phyloP scores from a whole-genome alignment of 768 basidiomycete species.

The Porphyrellus cyaneotinctus region DNA sequence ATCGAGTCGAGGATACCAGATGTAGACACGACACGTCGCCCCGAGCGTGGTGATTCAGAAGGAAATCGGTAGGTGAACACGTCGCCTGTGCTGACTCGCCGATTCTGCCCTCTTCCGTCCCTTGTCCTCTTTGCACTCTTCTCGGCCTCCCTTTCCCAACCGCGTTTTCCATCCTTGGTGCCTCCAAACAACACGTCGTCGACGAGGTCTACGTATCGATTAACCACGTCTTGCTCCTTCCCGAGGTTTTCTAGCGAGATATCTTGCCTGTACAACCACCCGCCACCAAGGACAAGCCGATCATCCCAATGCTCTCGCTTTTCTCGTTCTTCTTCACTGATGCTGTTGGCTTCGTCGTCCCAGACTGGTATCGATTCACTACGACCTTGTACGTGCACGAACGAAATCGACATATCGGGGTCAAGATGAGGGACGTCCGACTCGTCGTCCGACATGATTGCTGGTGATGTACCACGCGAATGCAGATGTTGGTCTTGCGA shows the following conservation, averaged over 20 bases:
- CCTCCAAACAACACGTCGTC: conserved; percentile 76
- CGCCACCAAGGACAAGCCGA: conserved; percentile 70
- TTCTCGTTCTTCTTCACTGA: conserved; percentile 47
- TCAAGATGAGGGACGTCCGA: conserved; percentile 38
- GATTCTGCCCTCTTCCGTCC: conserved; percentile 35
- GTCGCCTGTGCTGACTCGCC: conserved; percentile 31
- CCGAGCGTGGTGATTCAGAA: conserved; percentile 19
- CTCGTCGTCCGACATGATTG: conserved; percentile 37
- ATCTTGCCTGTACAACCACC: conserved; percentile 78
- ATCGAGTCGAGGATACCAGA: conserved; percentile 56
- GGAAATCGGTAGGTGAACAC: conserved; percentile 24
- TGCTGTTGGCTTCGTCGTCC: conserved; percentile 64
- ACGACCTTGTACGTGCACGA: conserved; percentile 66
- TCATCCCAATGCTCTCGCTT: conserved; percentile 80
- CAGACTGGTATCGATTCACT: conserved; percentile 70
- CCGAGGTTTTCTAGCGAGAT: conserved; percentile 48
- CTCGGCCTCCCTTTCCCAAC: conserved; percentile 46
- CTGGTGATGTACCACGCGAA: conserved; percentile 46
- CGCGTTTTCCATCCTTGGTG: conserved; percentile 42
- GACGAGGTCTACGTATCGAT: conserved; percentile 68
- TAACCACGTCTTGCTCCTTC: conserved; percentile 56
- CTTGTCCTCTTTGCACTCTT: conserved; percentile 43
- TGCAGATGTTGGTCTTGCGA: conserved; percentile 33
- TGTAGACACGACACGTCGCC: conserved; percentile 51
- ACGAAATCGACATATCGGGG: conserved; percentile 59